Conservation (phyloP, 1,284 basidiomycete species). For the Volvariella volvacea region DNA sequence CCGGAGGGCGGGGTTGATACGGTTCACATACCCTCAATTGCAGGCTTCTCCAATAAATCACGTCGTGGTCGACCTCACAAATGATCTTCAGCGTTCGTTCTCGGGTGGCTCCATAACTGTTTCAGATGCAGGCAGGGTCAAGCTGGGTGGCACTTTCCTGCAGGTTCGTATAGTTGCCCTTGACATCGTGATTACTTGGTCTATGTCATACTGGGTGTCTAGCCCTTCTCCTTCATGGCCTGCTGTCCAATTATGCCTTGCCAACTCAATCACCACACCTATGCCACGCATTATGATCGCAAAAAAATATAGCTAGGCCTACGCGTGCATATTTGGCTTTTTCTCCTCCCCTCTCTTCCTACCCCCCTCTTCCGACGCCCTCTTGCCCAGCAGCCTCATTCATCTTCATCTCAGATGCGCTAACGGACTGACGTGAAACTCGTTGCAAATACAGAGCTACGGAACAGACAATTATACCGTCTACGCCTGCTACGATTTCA, state of each 20-base stretch:
- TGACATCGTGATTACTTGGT: too few species aligned
- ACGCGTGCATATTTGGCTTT: too few species aligned
- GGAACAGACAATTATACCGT: slow-evolving; percentile 42
- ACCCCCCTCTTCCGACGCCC: too few species aligned
- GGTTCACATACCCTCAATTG: slow-evolving; percentile 31
- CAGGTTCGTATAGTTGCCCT: slow-evolving; percentile 21
- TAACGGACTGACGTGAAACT: neutral
- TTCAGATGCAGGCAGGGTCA: slow-evolving; percentile 24
- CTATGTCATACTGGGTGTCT: too few species aligned
- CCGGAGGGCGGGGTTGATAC: slow-evolving; percentile 36
- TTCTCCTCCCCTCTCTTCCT: too few species aligned
- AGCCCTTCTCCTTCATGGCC: too few species aligned
- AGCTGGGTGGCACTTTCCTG: slow-evolving; percentile 35
- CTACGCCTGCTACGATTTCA: slow-evolving; percentile 42
- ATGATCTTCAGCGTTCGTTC: slow-evolving; percentile 42
- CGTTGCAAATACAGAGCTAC: slow-evolving; percentile 29
- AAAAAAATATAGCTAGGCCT: too few species aligned
- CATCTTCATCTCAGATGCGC: slow-evolving; percentile 1
- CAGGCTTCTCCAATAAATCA: slow-evolving; percentile 17
- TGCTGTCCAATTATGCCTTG: too few species aligned
- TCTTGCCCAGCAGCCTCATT: too few species aligned
- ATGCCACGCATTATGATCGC: too few species aligned
- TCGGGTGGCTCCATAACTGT: slow-evolving; percentile 36
- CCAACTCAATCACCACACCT: too few species aligned
- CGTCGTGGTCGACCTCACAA: slow-evolving; percentile 38